A percentile compares a stretch with the other conserved stretches of the same genome.
These are phyloP conservation scores for Rhododendron griersonianum DNA, from an alignment of 148 eudicot species.

Conservation along the genomic window DNA sequence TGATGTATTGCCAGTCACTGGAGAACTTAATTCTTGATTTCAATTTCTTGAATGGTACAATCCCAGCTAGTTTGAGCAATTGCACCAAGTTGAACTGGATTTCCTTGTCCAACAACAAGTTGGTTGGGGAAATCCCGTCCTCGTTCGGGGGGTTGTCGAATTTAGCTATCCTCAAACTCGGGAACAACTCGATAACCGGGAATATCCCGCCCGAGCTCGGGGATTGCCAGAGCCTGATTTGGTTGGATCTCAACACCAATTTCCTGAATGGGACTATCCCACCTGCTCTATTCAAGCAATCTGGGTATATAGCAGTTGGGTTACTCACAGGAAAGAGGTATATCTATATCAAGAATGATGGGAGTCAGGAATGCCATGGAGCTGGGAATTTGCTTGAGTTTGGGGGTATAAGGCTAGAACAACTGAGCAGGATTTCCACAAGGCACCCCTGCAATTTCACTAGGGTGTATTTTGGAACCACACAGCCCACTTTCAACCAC, in stretches of 20 bases:
- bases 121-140: slow-evolving; percentile 68
- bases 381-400: slow-evolving; percentile 89
- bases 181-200: slow-evolving; percentile 66
- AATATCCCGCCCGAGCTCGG: slow-evolving; percentile 65
- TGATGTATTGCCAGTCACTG: slow-evolving; percentile 27
- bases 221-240: slow-evolving; percentile 63
- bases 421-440: slow-evolving; percentile 46
- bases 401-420: slow-evolving; percentile 59
- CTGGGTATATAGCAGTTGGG: slow-evolving; percentile 59
- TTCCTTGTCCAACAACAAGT: slow-evolving; percentile 48
- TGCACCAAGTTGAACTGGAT: slow-evolving; percentile 50
- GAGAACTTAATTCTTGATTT: slow-evolving; percentile 59
- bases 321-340: slow-evolving; percentile 64
- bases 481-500: slow-evolving; percentile 70
- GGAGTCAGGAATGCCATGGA: slow-evolving; percentile 74
- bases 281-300: slow-evolving; percentile 55
- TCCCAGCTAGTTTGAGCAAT: slow-evolving; percentile 50
- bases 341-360: slow-evolving; percentile 69
- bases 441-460: slow-evolving; percentile 62
- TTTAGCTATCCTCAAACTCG: slow-evolving; percentile 71
- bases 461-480: slow-evolving; percentile 51
- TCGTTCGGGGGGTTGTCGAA: slow-evolving; percentile 57
- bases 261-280: slow-evolving; percentile 65
- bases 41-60: slow-evolving; percentile 38
- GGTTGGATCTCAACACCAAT: slow-evolving; percentile 89